Base-by-base conservation (phyloP, 371 early-diverging fungal genomes). In the Rhizomucor miehei region DNA sequence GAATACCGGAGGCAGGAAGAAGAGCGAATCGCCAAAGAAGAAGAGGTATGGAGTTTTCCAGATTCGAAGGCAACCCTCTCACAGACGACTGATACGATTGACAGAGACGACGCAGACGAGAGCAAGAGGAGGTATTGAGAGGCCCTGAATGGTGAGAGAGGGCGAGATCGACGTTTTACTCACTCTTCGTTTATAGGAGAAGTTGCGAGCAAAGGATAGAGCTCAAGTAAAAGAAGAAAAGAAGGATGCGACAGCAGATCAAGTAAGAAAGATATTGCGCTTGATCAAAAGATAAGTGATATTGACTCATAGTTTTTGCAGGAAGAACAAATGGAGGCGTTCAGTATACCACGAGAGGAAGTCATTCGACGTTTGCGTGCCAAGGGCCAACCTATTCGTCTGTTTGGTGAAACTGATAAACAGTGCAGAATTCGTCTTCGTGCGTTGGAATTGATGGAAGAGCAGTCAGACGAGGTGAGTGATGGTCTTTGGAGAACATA, bases 401-500 rank as follows among this genome's bases (percentile, higher is more conserved):
- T 96, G 36, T 98, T 98, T 65, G 98, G 88, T 41, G 98, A 98
- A 66, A 86, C 91, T 4, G 88, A 92, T 59, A 71, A 75, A 25
- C 83, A 90, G 59, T 90, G 98, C 39, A 81, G 88, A 49, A 70
- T 79, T 46, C 92, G 98, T 48, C 77, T 98, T 45, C 86, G 92
- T 52, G 77, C 79, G 9, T 59, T 95, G 34, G 96, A 97, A 65
- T 59, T 93, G n/a, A 82, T 85, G 43, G 94, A 95, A 55, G 93
- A 94, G 60, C 82, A 85, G 34, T 73, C 84, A 21, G 87, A 82
- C 25, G 61, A 64, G 51, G 58, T 65, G 54, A 52, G 24, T 36
- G 2, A 23, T 1, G 39, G 65, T 51, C 52, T 44, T 19, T 19
- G 11, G 39, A 19, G 10, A 24, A 6, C 16, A 1, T 4, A 39